These are phyloP conservation scores for Penicillium concentricum DNA, from an alignment of 2,329 filamentous ascomycete species.

Conservation along the genomic window DNA sequence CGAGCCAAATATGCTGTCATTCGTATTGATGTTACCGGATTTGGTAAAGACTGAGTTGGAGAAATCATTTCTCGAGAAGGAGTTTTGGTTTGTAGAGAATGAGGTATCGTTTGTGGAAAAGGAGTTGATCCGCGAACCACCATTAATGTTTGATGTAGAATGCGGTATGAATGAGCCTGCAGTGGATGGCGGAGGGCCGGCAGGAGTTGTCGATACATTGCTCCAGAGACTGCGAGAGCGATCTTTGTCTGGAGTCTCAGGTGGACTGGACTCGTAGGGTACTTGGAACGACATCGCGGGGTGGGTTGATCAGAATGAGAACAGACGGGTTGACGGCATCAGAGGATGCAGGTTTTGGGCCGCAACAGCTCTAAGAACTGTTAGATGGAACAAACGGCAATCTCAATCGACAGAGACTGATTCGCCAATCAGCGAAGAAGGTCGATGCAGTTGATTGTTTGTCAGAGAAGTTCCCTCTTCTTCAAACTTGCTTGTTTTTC, in stretches of 20 bases:
- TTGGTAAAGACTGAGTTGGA: constrained; percentile 40
- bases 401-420: not conserved
- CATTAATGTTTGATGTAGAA: constrained; percentile 53
- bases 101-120: constrained; percentile 13
- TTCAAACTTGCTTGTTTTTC: constrained; percentile 7
- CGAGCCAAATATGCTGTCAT: constrained; percentile 40
- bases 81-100: constrained; percentile 24
- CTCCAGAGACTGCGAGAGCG: constrained; percentile 36
- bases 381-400: not conserved
- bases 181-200: constrained; percentile 55
- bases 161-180: constrained; percentile 57
- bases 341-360: constrained; percentile 18
- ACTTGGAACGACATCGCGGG: constrained; percentile 36
- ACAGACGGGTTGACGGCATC: constrained; percentile 9
- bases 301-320: not conserved
- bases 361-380: constrained; percentile 15
- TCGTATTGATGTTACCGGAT: constrained; percentile 36
- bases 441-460: not conserved
- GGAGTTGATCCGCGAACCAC: constrained; percentile 49
- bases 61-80: constrained; percentile 27
- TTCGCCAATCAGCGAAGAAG: not conserved
- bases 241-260: constrained; percentile 39
- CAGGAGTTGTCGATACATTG: constrained; percentile 57
- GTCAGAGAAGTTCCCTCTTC: not conserved
- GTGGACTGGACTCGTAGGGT: constrained; percentile 37